These are phyloP conservation scores for Botrytis hyacinthi DNA, from an alignment of 2,329 filamentous ascomycete species.

Conservation along the genomic window DNA sequence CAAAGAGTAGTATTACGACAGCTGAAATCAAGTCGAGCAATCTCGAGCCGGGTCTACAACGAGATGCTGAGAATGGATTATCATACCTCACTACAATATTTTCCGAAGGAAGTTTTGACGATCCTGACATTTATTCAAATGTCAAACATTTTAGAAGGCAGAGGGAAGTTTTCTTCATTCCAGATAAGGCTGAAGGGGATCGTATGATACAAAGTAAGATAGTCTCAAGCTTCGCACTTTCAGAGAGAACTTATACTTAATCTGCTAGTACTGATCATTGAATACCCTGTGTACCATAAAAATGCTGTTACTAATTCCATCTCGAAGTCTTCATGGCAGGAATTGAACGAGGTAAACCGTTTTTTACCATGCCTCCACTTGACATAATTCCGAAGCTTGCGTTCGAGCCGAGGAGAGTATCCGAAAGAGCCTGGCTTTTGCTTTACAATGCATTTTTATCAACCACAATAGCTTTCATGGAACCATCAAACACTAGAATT, in stretches of 20 bases:
- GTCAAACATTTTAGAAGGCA: slow-evolving; percentile 18
- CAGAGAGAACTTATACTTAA: background rate
- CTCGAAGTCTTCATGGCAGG: slow-evolving; percentile 19
- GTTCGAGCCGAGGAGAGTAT: slow-evolving; percentile 24
- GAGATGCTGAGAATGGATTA: slow-evolving; percentile 20
- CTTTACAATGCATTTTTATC: slow-evolving; percentile 24
- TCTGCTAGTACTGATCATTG: background rate
- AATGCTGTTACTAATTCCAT: background rate
- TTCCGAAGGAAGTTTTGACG: slow-evolving; percentile 17
- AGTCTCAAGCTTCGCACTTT: background rate
- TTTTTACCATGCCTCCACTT: slow-evolving; percentile 21
- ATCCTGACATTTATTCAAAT: slow-evolving; percentile 18
- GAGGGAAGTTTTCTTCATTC: slow-evolving; percentile 24
- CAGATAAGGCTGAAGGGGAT: slow-evolving; percentile 22
- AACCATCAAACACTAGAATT: slow-evolving; percentile 17
- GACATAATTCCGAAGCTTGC: slow-evolving; percentile 21
- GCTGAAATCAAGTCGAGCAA: slow-evolving; percentile 8
- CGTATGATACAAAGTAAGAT: slow-evolving; percentile 22
- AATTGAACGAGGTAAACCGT: slow-evolving; percentile 21
- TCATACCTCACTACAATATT: slow-evolving; percentile 23
- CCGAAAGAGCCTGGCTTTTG: slow-evolving; percentile 25
- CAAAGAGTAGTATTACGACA: slow-evolving; percentile 17
- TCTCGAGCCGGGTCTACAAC: slow-evolving; percentile 18
- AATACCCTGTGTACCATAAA: background rate
- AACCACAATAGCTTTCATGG: slow-evolving; percentile 14